phyloP scores from a whole-genome alignment of 2,329 filamentous ascomycete species.

The Lecanicillium sp. region DNA sequence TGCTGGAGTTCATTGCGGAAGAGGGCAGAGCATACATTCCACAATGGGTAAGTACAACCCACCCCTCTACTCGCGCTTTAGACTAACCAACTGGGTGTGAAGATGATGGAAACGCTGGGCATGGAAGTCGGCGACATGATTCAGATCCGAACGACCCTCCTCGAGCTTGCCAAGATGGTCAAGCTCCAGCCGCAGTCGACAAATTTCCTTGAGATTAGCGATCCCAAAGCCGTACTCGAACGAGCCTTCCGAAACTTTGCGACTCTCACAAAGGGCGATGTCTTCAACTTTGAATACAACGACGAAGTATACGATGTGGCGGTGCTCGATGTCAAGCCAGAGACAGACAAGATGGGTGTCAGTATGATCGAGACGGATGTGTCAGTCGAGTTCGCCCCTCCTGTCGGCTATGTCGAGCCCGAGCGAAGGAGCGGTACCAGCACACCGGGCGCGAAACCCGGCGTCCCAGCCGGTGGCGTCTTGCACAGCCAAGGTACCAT shows the following conservation, averaged over 20 bases:
- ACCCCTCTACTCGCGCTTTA: too few species aligned
- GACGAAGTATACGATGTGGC: conserved; percentile 89
- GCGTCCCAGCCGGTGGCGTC: conserved; percentile 63
- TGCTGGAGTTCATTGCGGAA: conserved; percentile 94
- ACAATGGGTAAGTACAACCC: conserved; percentile 75
- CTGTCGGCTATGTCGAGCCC: conserved; percentile 90
- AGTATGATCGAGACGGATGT: conserved; percentile 96
- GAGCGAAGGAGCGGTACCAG: conserved; percentile 73
- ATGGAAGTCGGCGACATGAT: conserved; percentile 92
- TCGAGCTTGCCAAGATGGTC: conserved; percentile 85
- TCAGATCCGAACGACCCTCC: conserved; percentile 89
- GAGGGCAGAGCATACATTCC: conserved; percentile 95
- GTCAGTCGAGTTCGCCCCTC: conserved; percentile 90
- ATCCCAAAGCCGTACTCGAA: conserved; percentile 94
- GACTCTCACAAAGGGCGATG: conserved; percentile 83
- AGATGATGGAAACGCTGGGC: conserved; percentile 90
- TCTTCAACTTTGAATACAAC: conserved; percentile 97
- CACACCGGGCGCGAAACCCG: conserved; percentile 66
- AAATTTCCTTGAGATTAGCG: conserved; percentile 92
- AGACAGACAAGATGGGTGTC: conserved; percentile 75
- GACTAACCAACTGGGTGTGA: too few species aligned
- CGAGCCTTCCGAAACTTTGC: conserved; percentile 95
- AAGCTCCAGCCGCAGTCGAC: conserved; percentile 94
- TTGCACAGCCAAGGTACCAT: conserved; percentile 85
- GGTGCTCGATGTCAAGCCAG: conserved; percentile 87